phyloP scores from a whole-genome alignment of 202 grass and related monocot species.

The Carex sylvatica region DNA sequence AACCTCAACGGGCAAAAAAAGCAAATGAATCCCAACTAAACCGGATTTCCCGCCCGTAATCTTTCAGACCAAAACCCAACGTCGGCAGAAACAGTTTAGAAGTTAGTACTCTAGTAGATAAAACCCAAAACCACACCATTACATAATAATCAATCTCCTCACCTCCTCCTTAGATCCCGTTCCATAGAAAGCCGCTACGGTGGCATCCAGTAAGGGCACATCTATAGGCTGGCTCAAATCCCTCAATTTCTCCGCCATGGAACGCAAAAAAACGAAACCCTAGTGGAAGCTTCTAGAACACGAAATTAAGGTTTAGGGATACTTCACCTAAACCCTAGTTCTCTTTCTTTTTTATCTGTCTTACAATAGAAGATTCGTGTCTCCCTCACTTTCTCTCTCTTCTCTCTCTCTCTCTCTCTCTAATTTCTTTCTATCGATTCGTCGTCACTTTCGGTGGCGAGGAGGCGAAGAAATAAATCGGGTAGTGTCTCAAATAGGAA shows the following conservation, averaged over 20 bases:
- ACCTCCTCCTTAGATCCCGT: conserved; percentile 99
- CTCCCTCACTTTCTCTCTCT: neutral
- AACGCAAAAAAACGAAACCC: conserved; percentile 19
- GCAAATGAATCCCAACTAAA: neutral
- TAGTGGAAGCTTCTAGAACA: conserved; percentile 19
- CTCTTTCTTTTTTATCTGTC: conserved; percentile 12
- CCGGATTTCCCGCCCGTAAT: conserved; percentile 22
- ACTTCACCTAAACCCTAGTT: conserved; percentile 25
- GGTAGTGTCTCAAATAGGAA: neutral
- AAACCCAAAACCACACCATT: conserved; percentile 10
- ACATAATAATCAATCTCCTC: conserved; percentile 17
- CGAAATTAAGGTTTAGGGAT: conserved; percentile 20
- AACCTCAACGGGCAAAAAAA: neutral
- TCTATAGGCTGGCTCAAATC: conserved; percentile 98
- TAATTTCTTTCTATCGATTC: conserved; percentile 12
- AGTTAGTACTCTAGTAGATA: neutral
- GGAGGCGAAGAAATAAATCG: conserved; percentile 31
- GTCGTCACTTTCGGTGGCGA: conserved; percentile 31
- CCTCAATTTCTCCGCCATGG: conserved; percentile 92
- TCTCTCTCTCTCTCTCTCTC: conserved; percentile 6
- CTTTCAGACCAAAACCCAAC: conserved; percentile 19
- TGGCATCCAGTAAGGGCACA: conserved; percentile 83
- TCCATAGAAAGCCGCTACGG: conserved; percentile 95
- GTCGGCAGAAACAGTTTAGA: neutral
- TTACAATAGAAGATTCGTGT: conserved; percentile 20